A percentile compares a stretch with the other conserved stretches of the same genome.
These are phyloP conservation scores for Lathyrus sativus DNA, from an alignment of 306 rosid species.

Conservation along the genomic window DNA sequence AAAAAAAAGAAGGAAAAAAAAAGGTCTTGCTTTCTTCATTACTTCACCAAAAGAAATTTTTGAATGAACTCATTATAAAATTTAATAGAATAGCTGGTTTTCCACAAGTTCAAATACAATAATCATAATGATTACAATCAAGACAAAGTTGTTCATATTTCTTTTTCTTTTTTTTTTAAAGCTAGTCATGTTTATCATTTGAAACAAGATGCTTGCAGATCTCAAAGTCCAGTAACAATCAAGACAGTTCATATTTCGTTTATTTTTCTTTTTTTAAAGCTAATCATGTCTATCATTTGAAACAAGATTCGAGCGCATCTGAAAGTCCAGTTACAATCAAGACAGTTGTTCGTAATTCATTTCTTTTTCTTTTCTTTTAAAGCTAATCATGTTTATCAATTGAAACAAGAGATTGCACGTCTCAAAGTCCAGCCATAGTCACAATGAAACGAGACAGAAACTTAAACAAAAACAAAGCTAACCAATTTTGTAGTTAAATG, in stretches of 20 bases:
- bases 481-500: neutral
- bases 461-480: neutral
- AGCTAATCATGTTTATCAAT: neutral
- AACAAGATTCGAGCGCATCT: constrained; percentile 11
- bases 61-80: neutral
- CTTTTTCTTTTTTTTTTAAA: neutral
- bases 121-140: constrained; percentile 11
- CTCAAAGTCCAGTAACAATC: neutral
- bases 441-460: neutral
- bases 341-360: neutral
- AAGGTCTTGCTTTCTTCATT: constrained; percentile 10
- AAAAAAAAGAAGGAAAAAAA: neutral
- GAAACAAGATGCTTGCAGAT: constrained; percentile 16
- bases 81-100: neutral
- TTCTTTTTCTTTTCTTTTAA: neutral
- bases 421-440: neutral
- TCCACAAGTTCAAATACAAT: constrained; percentile 4
- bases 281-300: neutral
- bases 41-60: constrained; percentile 1
- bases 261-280: neutral
- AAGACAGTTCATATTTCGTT: neutral
- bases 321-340: constrained; percentile 11
- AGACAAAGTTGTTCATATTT: neutral
- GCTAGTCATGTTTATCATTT: neutral
- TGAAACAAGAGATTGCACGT: constrained; percentile 7